Evolutionary conservation across 495 filamentous ascomycete genomes (phyloP).

Genomic region (Penicillium paxilli): DNA sequence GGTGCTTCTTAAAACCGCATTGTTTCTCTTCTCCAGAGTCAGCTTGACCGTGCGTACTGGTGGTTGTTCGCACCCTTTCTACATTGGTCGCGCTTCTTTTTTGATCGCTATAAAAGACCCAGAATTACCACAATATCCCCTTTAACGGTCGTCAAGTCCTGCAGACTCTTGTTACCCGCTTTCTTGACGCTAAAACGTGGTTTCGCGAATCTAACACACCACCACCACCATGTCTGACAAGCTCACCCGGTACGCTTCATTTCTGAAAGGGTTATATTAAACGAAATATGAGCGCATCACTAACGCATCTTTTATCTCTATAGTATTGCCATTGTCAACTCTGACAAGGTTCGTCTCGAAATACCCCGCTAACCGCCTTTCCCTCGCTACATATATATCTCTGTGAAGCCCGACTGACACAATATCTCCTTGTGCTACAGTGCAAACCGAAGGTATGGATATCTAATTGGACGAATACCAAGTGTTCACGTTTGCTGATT

Average conservation of each 20-base stretch:
- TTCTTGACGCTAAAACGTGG: constrained; percentile 15
- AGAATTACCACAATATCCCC: not conserved
- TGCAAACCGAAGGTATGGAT: constrained; percentile 93
- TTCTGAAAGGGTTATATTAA: not conserved
- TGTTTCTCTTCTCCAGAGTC: constrained; percentile 11
- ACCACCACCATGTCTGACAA: constrained; percentile 74
- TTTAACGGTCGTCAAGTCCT: constrained; percentile 7
- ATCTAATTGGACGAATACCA: not conserved
- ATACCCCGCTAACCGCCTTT: constrained; percentile 33
- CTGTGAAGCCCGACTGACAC: constrained; percentile 34
- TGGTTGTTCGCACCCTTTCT: constrained; percentile 19
- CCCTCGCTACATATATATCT: constrained; percentile 6
- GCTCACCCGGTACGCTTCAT: constrained; percentile 80
- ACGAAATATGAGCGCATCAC: not conserved
- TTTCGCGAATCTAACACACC: constrained; percentile 25
- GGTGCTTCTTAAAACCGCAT: constrained; percentile 11
- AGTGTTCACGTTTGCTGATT: not conserved
- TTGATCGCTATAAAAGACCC: too few species aligned
- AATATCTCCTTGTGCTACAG: constrained; percentile 43
- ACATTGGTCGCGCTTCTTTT: constrained; percentile 9
- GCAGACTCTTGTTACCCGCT: constrained; percentile 16
- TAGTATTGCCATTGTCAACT: constrained; percentile 97
- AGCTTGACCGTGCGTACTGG: constrained; percentile 25
- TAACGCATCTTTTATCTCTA: constrained; percentile 19
- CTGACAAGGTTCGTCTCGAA: constrained; percentile 76